Percentiles rank a stretch among this genome's conserved stretches.
These are phyloP conservation scores for Aspergillus avenaceus DNA, from an alignment of 495 filamentous ascomycete genomes.

Conservation along the genomic window DNA sequence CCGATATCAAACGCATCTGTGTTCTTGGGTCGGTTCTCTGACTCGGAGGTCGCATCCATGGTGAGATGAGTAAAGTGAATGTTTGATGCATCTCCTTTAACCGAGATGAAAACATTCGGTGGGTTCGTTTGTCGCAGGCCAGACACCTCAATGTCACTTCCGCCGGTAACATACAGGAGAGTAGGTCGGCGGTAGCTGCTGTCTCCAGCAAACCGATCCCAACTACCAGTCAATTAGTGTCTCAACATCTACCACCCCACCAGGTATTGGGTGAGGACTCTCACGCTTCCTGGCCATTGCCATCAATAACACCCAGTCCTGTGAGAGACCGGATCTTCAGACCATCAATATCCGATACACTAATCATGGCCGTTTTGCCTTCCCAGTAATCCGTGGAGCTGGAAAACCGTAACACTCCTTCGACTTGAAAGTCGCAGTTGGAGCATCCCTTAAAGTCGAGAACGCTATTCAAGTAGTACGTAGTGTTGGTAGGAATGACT, in stretches of 20 bases:
- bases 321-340: constrained; percentile 35
- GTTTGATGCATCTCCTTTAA: constrained; percentile 29
- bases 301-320: constrained; percentile 40
- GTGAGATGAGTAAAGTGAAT: constrained; percentile 27
- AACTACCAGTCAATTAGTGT: constrained; percentile 11
- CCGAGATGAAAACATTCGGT: constrained; percentile 42
- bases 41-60: constrained; percentile 33
- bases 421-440: constrained; percentile 38
- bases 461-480: constrained; percentile 37
- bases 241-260: not conserved
- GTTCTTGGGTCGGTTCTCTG: constrained; percentile 34
- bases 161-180: constrained; percentile 34
- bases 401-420: constrained; percentile 36
- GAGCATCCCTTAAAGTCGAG: constrained; percentile 34
- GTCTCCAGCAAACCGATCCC: constrained; percentile 33
- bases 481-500: constrained; percentile 34
- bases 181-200: constrained; percentile 34
- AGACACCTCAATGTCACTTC: constrained; percentile 28
- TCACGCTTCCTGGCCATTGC: constrained; percentile 40
- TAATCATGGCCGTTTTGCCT: constrained; percentile 36
- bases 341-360: constrained; percentile 26
- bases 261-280: not conserved
- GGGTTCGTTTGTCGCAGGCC: constrained; percentile 35
- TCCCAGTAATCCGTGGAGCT: constrained; percentile 35
- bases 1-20: constrained; percentile 46